Base-by-base conservation (phyloP, 768 basidiomycete species). In the Pulveroboletus sp. region DNA sequence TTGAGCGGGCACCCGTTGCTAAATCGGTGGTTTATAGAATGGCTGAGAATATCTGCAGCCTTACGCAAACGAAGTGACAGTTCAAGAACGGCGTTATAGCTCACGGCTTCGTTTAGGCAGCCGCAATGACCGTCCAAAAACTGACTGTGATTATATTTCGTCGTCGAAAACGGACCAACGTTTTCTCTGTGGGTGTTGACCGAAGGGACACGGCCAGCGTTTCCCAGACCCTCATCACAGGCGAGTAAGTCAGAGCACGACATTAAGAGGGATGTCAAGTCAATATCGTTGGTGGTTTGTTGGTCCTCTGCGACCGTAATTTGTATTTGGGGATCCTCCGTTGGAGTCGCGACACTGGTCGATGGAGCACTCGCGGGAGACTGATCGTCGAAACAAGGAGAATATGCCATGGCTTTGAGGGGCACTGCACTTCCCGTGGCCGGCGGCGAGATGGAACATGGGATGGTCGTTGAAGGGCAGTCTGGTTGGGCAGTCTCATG, bases 1-100 rank as follows among this genome's bases (percentile, higher is more conserved):
- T 69, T 67, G 27, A 77, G 65, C 37, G 58, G 55, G 54, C 76
- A 77, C 9, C 55, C 39, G 8, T 57, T 57, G 15, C 59, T 61
- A 43, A 65, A 55, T 21, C 55, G 57, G 45, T 78, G 76, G 33
- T 65, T 67, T 17, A 75, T 58, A 14, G 77, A 77, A 36, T 71
- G 77, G 10, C 73, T 69, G 36, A 86, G 74, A 35, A 77, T 68
- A 46, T 81, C 73, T n/a, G 78, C 75, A 10, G 81, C 82, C 57
- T 76, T 80, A 21, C 82, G 74, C 18, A 86, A 73, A 44, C 81
- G 73, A 28, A 84, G 67, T 2, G 82, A 84, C n/a, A 86, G 69
- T 57, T 86, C 83, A 10, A 85, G 73, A 18, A 83, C 70, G n/a
- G 74, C 76, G 47, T 69, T 78, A 58, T 86, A 84, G 57, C 69